Base-by-base conservation (phyloP, 805 yeast genomes). In the Osmozyma mogii region DNA sequence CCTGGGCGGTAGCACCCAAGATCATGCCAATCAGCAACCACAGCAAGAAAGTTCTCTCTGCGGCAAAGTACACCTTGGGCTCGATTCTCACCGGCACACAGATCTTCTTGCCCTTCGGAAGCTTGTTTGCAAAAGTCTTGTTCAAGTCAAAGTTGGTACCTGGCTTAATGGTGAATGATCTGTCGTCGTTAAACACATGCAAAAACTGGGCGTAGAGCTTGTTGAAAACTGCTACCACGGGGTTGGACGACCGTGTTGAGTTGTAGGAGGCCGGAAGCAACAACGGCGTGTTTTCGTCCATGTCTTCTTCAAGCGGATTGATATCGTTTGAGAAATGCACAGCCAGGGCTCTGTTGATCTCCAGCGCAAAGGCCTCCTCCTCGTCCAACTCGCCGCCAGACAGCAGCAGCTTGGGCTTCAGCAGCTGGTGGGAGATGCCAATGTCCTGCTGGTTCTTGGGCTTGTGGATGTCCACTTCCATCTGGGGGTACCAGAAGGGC, bases 41-140 rank as follows among this genome's bases (percentile, higher is more conserved):
- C 23, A 94, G 75, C 38, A 92, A 66, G 50, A 78, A 89, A 0
- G 98, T 92, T 61, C 98, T 76, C 57, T 92, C 98, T 15, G 94
- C 85, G 5, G 98, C 98, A 58, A 92, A 92, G 54, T 92, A 92
- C n/a, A 92, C 98, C 61, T 92, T 92, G 35, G 98, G 98, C 58
- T 92, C 98, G 21, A 92, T 88, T 48, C 98, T 74, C 22, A 92
- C 94, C 3, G 97, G 98, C 6, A 92, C 92, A 48, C 87, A 75
- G 35, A 92, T 84, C 25, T 72, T 69, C 56, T 87, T 88, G 2
- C 97, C 98, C 24, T 82, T 76, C 14, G 98, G 97, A 8, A 92
- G 82, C 36, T 56, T 60, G 39, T 78, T 68, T 32, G 45, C 75
- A 68, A 56, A 55, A 6, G 67, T 54, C 22, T 47, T 38, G 44